phyloP scores from a whole-genome alignment of 768 basidiomycete genomes.

The Serendipita sp. region DNA sequence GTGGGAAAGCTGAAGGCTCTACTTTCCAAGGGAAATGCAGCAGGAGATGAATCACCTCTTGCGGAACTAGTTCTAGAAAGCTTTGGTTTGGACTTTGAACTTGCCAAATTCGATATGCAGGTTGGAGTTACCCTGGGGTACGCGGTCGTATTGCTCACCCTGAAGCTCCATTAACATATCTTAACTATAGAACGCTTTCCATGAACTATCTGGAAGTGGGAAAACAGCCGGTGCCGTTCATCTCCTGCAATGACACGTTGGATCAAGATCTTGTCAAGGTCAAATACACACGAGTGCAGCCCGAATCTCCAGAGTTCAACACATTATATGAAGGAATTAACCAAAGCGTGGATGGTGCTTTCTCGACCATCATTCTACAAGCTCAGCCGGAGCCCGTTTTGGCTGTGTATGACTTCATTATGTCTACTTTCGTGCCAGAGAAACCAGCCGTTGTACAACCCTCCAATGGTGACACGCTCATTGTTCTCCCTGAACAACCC shows the following conservation, averaged over 20 bases:
- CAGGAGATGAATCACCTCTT: conserved; percentile 51
- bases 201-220: conserved; percentile 53
- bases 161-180: neutral
- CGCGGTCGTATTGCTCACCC: conserved; percentile 7
- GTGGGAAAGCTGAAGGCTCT: conserved; percentile 71
- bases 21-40: conserved; percentile 48
- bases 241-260: conserved; percentile 39
- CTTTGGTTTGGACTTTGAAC: conserved; percentile 56
- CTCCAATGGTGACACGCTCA: conserved; percentile 1
- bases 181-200: conserved; percentile 40
- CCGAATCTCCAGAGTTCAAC: conserved; percentile 69
- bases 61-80: conserved; percentile 65
- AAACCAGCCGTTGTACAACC: conserved; percentile 6
- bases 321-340: conserved; percentile 69
- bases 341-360: conserved; percentile 68
- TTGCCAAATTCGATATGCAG: conserved; percentile 73
- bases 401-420: conserved; percentile 86
- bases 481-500: conserved; percentile 2
- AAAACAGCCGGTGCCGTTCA: conserved; percentile 38
- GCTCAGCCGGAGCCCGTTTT: conserved; percentile 83
- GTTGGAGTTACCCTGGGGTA: conserved; percentile 71
- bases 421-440: conserved; percentile 80
- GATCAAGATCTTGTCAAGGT: conserved; percentile 60
- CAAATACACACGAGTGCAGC: conserved; percentile 63
- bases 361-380: conserved; percentile 82